A percentile compares a stretch with the other conserved stretches of the same genome.
Evolutionary conservation across 352 stramenopile species (phyloP).

Genomic region (Halophytophthora batemanensis): DNA sequence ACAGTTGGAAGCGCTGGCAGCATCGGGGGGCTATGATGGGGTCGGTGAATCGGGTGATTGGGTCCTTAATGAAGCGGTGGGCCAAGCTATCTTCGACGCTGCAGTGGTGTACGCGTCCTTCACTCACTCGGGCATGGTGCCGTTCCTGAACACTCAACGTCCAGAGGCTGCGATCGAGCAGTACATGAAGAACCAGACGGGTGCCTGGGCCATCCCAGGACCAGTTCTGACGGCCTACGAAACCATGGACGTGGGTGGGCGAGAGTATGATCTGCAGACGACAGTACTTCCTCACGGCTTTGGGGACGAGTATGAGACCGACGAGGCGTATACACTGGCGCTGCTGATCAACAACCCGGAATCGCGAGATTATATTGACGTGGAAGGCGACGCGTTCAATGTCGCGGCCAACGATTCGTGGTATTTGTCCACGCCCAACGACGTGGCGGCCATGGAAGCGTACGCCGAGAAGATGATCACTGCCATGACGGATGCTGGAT

Average conservation of each 20-base stretch:
- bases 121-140: conserved; percentile 24
- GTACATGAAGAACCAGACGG: conserved; percentile 32
- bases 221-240: conserved; percentile 47
- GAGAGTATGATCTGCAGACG: conserved; percentile 38
- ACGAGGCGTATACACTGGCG: conserved; percentile 28
- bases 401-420: conserved; percentile 23
- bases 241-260: conserved; percentile 26
- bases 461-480: conserved; percentile 33
- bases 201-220: conserved; percentile 28
- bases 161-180: conserved; percentile 30
- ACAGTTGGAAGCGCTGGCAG: conserved; percentile 40
- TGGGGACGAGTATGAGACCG: conserved; percentile 18
- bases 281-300: conserved; percentile 34
- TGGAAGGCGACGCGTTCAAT: conserved; percentile 24
- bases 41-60: conserved; percentile 18
- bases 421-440: conserved; percentile 34
- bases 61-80: conserved; percentile 43
- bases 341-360: conserved; percentile 42
- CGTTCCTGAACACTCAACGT: conserved; percentile 28
- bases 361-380: conserved; percentile 27
- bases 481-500: conserved; percentile 22
- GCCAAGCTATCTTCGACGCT: conserved; percentile 39
- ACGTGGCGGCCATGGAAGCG: conserved; percentile 28
- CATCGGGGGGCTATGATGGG: conserved; percentile 14
- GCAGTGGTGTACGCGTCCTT: conserved; percentile 33